Evolutionary conservation across 768 basidiomycete genomes (phyloP).

Genomic region (Russula emetica): DNA sequence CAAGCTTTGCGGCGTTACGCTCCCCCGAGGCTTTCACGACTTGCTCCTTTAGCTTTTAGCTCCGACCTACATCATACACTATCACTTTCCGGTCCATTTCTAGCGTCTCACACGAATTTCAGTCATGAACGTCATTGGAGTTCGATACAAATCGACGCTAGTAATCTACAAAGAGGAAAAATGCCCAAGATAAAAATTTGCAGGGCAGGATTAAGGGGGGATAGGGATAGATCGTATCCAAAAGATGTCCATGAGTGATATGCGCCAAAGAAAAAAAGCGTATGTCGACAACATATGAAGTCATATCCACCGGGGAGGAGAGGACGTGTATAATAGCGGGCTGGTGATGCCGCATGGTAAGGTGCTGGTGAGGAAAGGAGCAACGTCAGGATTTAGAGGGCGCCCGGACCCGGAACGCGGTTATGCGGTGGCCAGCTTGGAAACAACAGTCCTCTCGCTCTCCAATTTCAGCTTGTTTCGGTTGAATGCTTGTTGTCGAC

Average conservation of each 20-base stretch:
- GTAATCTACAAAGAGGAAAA: conserved; percentile 23
- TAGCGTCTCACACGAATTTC: background rate
- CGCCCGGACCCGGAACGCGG: conserved; percentile 20
- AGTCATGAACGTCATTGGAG: conserved; percentile 11
- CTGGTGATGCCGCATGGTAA: background rate
- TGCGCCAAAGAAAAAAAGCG: conserved; percentile 33
- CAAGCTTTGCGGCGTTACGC: background rate
- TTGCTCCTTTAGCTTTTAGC: background rate
- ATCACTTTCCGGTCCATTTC: background rate
- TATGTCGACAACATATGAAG: conserved; percentile 19
- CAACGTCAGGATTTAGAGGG: conserved; percentile 12
- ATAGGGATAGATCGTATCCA: conserved; percentile 24
- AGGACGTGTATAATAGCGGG: background rate
- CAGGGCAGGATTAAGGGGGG: conserved; percentile 14
- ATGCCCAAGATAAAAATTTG: conserved; percentile 6
- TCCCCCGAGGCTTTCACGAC: background rate
- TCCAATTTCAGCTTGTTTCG: conserved; percentile 84
- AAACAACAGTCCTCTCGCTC: conserved; percentile 79
- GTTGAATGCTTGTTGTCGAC: conserved; percentile 83
- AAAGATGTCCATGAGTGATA: conserved; percentile 26
- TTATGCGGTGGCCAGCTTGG: conserved; percentile 82
- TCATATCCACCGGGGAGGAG: conserved; percentile 5
- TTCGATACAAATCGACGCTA: conserved; percentile 24
- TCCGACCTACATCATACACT: conserved; percentile 2
- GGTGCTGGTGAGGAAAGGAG: conserved; percentile 5